These are phyloP conservation scores for Logfia minima DNA, from an alignment of 129 eudicot genomes.

Conservation along the genomic window DNA sequence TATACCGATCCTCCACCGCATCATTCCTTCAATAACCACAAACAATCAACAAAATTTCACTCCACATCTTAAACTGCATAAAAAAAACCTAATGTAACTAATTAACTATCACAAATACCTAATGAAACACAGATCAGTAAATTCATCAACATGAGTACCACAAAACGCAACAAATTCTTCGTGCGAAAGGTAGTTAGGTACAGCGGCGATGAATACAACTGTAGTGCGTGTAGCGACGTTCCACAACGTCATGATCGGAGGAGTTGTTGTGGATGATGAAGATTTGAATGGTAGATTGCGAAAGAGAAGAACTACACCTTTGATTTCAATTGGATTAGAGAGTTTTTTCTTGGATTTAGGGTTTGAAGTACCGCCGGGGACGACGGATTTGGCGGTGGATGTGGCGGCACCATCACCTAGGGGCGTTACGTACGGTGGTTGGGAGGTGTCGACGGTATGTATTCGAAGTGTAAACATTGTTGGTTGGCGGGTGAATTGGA, in stretches of 20 bases:
- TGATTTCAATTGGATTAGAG: slow-evolving; percentile 43
- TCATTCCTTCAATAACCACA: slow-evolving; percentile 55
- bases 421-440: slow-evolving; percentile 40
- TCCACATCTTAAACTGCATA: too few species aligned
- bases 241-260: slow-evolving; percentile 34
- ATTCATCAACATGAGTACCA: slow-evolving; percentile 52
- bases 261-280: slow-evolving; percentile 26
- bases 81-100: background rate
- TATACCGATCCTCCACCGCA: slow-evolving; percentile 86
- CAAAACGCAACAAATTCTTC: slow-evolving; percentile 76
- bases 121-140: slow-evolving; percentile 62
- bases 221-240: slow-evolving; percentile 54
- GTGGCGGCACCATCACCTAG: slow-evolving; percentile 26
- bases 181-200: slow-evolving; percentile 66
- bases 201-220: slow-evolving; percentile 66
- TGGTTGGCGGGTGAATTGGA: slow-evolving; percentile 23
- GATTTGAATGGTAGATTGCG: slow-evolving; percentile 54
- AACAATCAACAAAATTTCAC: background rate
- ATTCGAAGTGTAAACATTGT: slow-evolving; percentile 60
- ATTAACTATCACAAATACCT: slow-evolving; percentile 46
- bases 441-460: slow-evolving; percentile 66
- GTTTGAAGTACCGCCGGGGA: slow-evolving; percentile 23
- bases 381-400: slow-evolving; percentile 33
- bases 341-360: background rate
- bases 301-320: slow-evolving; percentile 74